These are phyloP conservation scores for Termitomyces sp. DNA, from an alignment of 768 basidiomycete species.

Conservation along the genomic window DNA sequence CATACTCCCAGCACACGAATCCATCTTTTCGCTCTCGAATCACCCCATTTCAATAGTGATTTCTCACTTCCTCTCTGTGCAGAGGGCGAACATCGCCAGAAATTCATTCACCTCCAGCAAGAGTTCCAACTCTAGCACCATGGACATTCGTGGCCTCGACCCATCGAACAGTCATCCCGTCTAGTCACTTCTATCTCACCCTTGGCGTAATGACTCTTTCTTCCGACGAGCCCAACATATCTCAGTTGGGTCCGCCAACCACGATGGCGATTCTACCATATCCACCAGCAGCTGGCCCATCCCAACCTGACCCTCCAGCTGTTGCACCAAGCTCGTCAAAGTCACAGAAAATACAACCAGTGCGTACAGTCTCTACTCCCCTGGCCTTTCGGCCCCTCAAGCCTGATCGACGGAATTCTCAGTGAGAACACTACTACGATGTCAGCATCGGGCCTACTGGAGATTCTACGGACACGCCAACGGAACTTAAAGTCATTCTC, in stretches of 20 bases:
- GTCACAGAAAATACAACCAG: too few species aligned
- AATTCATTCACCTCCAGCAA: neutral
- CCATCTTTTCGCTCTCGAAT: neutral
- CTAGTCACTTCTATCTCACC: constrained; percentile 65
- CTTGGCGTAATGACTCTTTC: constrained; percentile 68
- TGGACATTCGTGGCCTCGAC: constrained; percentile 51
- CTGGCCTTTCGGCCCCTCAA: constrained; percentile 37
- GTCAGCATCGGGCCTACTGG: too few species aligned
- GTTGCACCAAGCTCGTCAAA: too few species aligned
- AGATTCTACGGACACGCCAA: neutral
- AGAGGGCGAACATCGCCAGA: too few species aligned
- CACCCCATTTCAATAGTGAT: neutral
- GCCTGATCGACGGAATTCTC: constrained; percentile 41
- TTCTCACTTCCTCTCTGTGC: neutral
- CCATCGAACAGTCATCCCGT: constrained; percentile 53
- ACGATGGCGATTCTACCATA: neutral
- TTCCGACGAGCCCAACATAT: neutral
- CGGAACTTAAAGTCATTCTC: constrained; percentile 31
- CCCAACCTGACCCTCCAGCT: too few species aligned
- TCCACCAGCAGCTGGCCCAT: too few species aligned
- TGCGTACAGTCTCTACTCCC: constrained; percentile 37
- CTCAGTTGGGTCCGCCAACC: neutral
- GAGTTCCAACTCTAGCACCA: constrained; percentile 9
- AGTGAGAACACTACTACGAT: constrained; percentile 7
- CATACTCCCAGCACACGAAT: constrained; percentile 2